Evolutionary conservation across 1,284 basidiomycete genomes (phyloP).

Genomic region (Irpex rosettiformis): DNA sequence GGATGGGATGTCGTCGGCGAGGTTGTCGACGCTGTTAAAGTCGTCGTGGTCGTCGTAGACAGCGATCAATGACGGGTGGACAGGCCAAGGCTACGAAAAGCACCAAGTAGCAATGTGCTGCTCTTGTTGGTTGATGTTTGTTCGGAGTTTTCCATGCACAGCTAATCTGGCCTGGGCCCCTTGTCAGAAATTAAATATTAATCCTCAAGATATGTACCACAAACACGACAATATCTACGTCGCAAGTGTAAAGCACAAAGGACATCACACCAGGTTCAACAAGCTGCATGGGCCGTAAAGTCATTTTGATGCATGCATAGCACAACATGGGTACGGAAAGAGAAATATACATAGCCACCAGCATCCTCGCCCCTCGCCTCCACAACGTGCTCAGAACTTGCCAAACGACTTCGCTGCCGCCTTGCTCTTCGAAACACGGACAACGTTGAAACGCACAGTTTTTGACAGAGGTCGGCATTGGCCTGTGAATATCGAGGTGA

Average conservation of each 20-base stretch:
- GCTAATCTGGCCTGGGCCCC: neutral
- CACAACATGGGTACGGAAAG: slow-evolving; percentile 29
- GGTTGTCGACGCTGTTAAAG: slow-evolving; percentile 7
- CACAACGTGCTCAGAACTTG: slow-evolving; percentile 72
- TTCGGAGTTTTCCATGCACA: slow-evolving; percentile 12
- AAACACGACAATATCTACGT: too few relatives aligned
- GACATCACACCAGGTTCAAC: slow-evolving; percentile 1
- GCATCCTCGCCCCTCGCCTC: slow-evolving; percentile 23
- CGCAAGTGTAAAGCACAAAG: too few relatives aligned
- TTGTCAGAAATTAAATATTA: neutral
- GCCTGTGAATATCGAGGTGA: slow-evolving; percentile 37
- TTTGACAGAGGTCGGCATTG: slow-evolving; percentile 99
- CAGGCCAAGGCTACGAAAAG: slow-evolving; percentile 8
- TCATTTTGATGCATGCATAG: slow-evolving; percentile 34
- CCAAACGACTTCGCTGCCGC: slow-evolving; percentile 85
- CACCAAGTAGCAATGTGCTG: slow-evolving; percentile 11
- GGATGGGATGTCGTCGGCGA: slow-evolving; percentile 8
- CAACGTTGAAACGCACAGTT: slow-evolving; percentile 98
- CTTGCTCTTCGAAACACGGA: slow-evolving; percentile 90
- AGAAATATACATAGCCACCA: slow-evolving; percentile 31
- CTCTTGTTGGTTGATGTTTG: slow-evolving; percentile 18
- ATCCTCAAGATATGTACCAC: too few relatives aligned
- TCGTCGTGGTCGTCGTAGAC: slow-evolving; percentile 10
- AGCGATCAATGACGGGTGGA: slow-evolving; percentile 11
- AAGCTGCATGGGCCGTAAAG: slow-evolving; percentile 25